phyloP scores from a whole-genome alignment of 116 monocot genomes.

The Zostera marina region DNA sequence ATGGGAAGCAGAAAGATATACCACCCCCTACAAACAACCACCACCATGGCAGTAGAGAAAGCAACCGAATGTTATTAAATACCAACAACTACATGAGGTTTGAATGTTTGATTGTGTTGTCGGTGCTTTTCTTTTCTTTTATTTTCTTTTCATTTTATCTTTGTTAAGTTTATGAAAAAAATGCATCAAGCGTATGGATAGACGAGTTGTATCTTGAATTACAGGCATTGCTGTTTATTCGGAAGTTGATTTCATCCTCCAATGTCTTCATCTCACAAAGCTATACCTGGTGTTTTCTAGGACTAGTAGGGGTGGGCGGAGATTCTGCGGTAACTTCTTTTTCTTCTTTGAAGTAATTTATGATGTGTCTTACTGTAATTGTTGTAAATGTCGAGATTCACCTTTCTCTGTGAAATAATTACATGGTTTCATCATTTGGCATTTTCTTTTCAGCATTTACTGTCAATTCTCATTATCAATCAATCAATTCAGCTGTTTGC shows the following conservation, averaged over 20 bases:
- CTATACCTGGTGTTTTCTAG: not conserved
- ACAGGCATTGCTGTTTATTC: conserved; percentile 6
- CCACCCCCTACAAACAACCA: conserved; percentile 29
- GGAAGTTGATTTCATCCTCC: conserved; percentile 1
- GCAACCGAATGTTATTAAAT: not conserved
- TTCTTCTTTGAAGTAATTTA: conserved; percentile 10
- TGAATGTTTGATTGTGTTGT: not conserved
- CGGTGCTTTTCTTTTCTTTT: not conserved
- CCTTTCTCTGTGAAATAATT: conserved; percentile 17
- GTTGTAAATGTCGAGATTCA: conserved; percentile 51
- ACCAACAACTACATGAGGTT: conserved; percentile 4
- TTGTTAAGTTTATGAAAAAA: not conserved
- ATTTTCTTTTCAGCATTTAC: conserved; percentile 1
- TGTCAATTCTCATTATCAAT: not conserved
- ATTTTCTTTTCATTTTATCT: not conserved
- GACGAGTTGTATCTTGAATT: conserved; percentile 10
- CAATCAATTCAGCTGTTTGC: not conserved
- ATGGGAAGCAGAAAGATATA: conserved; percentile 64
- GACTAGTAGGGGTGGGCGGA: not conserved
- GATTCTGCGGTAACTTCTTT: conserved; percentile 15
- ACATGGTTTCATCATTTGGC: conserved; percentile 3
- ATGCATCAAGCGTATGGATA: not conserved
- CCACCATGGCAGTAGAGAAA: conserved; percentile 12
- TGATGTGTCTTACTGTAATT: conserved; percentile 15
- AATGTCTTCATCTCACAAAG: conserved; percentile 2